Evolutionary conservation across 164 flowering plant species (phyloP), one percentile per base, ranked within the genome.

Genomic region (Aristolochia californica): DNA sequence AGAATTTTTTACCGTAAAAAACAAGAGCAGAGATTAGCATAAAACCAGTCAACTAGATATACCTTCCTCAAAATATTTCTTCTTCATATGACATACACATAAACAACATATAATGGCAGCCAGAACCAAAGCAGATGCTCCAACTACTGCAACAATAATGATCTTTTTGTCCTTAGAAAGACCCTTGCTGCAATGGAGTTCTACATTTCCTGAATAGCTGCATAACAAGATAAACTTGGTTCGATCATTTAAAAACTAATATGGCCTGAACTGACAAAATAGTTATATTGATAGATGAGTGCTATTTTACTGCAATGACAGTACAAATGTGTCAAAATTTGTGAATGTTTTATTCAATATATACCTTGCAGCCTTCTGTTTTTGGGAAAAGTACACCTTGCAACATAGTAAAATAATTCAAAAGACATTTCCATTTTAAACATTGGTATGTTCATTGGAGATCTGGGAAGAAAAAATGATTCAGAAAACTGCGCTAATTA

Each of bases 151-250:
- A 25, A 81, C 89, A 61, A 84, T 64, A 50, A 84, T 76, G 17
- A 83, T 74, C 30, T 66, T 64, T 25, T 48, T 59, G 57, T 73
- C 74, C 69, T 59, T 80, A 47, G 57, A 58, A 58, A 55, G 61
- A 38, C 61, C 68, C 61, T 68, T 61, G 45, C 66, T 82, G 66
- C 66, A 64, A 58, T 62, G 89, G 66, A 94, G 88, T 72, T 80
- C 65, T 11, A 60, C 13, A 60, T 94, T 94, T 57, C 97, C 96
- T 25, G 93, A 56, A 61, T 72, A 90, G 77, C 99, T 94, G 80
- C 54, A 34, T 43, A 53, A 26, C 43, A 67, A 22, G 28, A 62
- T 17, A 44, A n/a, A 56, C 23, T 49, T 21, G 24, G 14, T 21
- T 4, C 22, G 9, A 9, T 21, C 24, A 49, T 18, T 21, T 13